A percentile compares a stretch with the other conserved stretches of the same genome.
Evolutionary conservation across 495 filamentous ascomycete genomes (phyloP).

Genomic region (Penicillium bovifimosum): DNA sequence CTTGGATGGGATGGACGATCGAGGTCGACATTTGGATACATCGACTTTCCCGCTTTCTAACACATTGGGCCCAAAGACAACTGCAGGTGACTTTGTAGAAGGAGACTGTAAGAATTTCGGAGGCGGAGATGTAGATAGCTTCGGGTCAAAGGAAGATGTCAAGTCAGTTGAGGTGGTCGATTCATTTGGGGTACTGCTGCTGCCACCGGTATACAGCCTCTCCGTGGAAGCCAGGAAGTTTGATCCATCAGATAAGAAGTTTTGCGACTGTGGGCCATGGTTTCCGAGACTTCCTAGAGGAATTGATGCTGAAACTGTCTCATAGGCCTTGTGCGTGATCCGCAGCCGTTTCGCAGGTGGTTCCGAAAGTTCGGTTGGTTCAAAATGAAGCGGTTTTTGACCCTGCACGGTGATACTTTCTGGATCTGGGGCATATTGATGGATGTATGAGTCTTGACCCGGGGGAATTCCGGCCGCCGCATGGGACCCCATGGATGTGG

Average conservation of each 20-base stretch:
- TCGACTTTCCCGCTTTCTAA: conserved; percentile 20
- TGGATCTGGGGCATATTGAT: conserved; percentile 7
- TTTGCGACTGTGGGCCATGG: neutral
- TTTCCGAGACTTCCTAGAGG: neutral
- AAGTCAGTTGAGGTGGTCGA: conserved; percentile 27
- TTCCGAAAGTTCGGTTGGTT: conserved; percentile 5
- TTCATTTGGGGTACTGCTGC: conserved; percentile 24
- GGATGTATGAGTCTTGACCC: conserved; percentile 13
- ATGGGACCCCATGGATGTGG: conserved; percentile 12
- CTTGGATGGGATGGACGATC: conserved; percentile 74
- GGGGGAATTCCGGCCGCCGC: conserved; percentile 3
- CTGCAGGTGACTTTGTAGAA: conserved; percentile 15
- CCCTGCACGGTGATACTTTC: neutral
- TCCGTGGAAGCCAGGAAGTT: neutral
- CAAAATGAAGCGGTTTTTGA: neutral
- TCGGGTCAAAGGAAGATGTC: conserved; percentile 19
- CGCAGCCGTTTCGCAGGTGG: conserved; percentile 18
- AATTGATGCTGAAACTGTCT: conserved; percentile 2
- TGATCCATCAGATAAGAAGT: neutral
- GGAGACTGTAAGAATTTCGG: conserved; percentile 13
- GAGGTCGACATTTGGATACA: conserved; percentile 46
- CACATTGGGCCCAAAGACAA: conserved; percentile 8
- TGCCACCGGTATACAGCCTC: conserved; percentile 18
- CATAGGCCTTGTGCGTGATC: conserved; percentile 9
- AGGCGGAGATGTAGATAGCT: conserved; percentile 31